Base-by-base conservation (phyloP, 768 basidiomycete species). In the Paxillus ammoniavirescens region DNA sequence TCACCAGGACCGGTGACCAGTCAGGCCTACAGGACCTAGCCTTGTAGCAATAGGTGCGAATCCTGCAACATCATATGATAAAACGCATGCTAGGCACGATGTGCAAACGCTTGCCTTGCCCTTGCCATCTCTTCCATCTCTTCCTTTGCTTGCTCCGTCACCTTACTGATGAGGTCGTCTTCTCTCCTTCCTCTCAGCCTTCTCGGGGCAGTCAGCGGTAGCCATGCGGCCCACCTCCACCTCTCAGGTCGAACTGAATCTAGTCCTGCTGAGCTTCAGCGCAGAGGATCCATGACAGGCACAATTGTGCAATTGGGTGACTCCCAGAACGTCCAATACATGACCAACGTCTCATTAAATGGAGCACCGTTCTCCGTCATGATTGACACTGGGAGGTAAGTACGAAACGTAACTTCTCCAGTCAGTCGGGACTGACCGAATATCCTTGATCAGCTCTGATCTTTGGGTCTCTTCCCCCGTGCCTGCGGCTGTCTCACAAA, bases 381-480 rank as follows among this genome's bases (percentile, higher is more conserved):
- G 49, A 68, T 79, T 35, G 78, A 79, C 55, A 79, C 78, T 5
- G 78, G 78, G 5, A 79, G 77, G 78, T 76, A 53, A 31, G 67
- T 18, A 8, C 26, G 30, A 26, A 23, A 9, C 47, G 15, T 37
- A 42, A 23, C 38, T n/a, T 41, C 36, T n/a, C 26, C 1, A 18
- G 3, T 12, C 5, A 18, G 61, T 12, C 73, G 76, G 55, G 68
- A 74, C 37, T 31, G 8, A 31, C 31, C 6, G 26, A 8, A 31
- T 31, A 67, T 56, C 66, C 70, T 21, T 12, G 15, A 36, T 37
- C 47, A 88, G 86, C 55, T 85, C 86, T 14, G 87, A 89, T 62
- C 66, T 87, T 8, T 86, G 82, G 79, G 77, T 87, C 5, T 76
- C 78, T 9, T 74, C 76, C 30, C 53, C 53, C 48, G 76, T 84